Conservation (phyloP, 108 stramenopile genomes). For the Nannochloropsis salina region DNA sequence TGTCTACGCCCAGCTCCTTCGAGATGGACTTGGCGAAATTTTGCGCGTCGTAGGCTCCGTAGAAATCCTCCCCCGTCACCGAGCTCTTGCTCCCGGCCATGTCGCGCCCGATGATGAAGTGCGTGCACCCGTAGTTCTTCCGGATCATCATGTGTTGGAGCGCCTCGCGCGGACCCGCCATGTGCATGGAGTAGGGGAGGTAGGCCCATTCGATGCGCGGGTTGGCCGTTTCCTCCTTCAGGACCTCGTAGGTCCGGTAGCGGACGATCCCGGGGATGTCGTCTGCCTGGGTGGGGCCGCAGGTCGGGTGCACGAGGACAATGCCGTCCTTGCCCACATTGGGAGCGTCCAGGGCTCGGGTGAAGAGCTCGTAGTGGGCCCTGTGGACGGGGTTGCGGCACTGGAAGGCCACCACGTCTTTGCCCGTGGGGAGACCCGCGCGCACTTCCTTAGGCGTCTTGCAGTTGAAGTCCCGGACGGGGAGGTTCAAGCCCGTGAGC, state of each 20-base stretch:
- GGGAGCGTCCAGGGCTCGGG: constrained; percentile 90
- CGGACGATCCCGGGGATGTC: constrained; percentile 49
- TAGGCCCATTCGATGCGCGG: constrained; percentile 92
- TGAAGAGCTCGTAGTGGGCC: constrained; percentile 99
- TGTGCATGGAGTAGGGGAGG: constrained; percentile 99
- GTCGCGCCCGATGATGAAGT: constrained; percentile 98
- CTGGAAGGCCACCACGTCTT: constrained; percentile 98
- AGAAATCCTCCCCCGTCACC: constrained; percentile 95
- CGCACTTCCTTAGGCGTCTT: constrained; percentile 91
- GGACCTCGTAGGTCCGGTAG: constrained; percentile 96
- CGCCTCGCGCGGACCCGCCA: constrained; percentile 99
- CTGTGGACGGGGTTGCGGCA: constrained; percentile 99
- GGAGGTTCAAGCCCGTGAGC: constrained; percentile 88
- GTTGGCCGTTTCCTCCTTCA: constrained; percentile 70
- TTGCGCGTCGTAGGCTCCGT: constrained; percentile 94
- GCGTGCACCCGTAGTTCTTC: constrained; percentile 99
- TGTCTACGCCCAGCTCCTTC: constrained; percentile 80
- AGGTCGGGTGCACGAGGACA: constrained; percentile 96
- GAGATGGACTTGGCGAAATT: constrained; percentile 77
- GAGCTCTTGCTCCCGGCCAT: constrained; percentile 97
- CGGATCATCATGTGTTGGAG: constrained; percentile 99
- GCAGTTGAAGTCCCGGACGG: constrained; percentile 93
- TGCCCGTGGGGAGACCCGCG: constrained; percentile 78
- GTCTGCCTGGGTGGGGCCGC: constrained; percentile 88
- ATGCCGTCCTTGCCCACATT: constrained; percentile 76